Evolutionary conservation across 257 asterid genomes (phyloP), one percentile per base, ranked within the genome.

Genomic region (Solanum raphanifolium): DNA sequence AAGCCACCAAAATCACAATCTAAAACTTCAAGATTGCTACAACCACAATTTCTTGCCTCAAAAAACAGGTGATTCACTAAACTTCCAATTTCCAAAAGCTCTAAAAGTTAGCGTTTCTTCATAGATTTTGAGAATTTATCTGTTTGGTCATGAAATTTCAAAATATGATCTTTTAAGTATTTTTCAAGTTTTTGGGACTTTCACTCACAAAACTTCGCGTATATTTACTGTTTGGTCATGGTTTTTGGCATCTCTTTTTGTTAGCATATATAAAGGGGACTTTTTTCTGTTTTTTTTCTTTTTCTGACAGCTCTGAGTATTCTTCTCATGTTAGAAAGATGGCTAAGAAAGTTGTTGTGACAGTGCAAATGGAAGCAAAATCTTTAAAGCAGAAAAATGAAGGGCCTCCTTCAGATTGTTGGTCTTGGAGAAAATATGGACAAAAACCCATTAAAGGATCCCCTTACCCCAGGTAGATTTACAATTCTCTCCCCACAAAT

Each of bases 371-470:
- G 16, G 91, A 89, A 87, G 95, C 83, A 89, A 91, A 88, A 83
- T 91, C 34, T n/a, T 88, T 90, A 86, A 91, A 90, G 71, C 93
- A 93, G 83, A 94, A 90, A 89, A 92, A 88, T 88, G 95, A 90
- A 86, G 93, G 94, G 10, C 92, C 94, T 87, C 96, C 95, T 65
- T 90, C 92, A 84, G 97, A 94, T 90, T 87, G 94, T 86, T 94
- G 97, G 94, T 92, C 95, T 75, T 93, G 95, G 97, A 93, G 97
- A 89, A 94, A 94, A 90, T 94, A 94, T 94, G 95, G 96, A 74
- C 96, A 94, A 83, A 93, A 94, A 87, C 94, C 98, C 91, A 94
- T 94, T 68, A 94, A 94, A 93, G 96, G 96, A 68, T 91, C 97
- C 86, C 94, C 94, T 87, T 91, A 92, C 90, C 98, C 98, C 83